A percentile compares a stretch with the other conserved stretches of the same genome.
Evolutionary conservation across 2,329 filamentous ascomycete species (phyloP).

Genomic region (Ophiosphaerella korrae): DNA sequence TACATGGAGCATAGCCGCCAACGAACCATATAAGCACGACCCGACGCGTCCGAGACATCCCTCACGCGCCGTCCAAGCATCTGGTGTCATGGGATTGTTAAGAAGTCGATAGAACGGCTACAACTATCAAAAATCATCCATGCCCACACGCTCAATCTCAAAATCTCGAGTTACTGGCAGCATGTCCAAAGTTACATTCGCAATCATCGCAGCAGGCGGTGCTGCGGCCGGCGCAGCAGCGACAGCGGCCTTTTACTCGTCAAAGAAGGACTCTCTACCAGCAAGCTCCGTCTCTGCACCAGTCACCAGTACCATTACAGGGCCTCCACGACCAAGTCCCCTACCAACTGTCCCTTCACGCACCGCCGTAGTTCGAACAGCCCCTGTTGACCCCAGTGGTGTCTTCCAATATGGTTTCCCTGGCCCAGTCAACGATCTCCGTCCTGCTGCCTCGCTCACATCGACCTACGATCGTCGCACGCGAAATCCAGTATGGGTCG

Average conservation of each 20-base stretch:
- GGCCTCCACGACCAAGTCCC: conserved; percentile 28
- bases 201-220: conserved; percentile 54
- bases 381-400: conserved; percentile 56
- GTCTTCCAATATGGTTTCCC: conserved; percentile 74
- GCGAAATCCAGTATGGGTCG: conserved; percentile 88
- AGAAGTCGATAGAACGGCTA: conserved; percentile 22
- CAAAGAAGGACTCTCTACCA: conserved; percentile 35
- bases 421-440: conserved; percentile 83
- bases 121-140: neutral
- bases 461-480: conserved; percentile 89
- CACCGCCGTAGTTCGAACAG: conserved; percentile 24
- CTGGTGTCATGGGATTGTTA: conserved; percentile 23
- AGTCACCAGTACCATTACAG: conserved; percentile 42
- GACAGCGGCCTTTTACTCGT: conserved; percentile 53
- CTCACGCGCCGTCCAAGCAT: conserved; percentile 41
- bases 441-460: conserved; percentile 74
- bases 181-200: conserved; percentile 59
- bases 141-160: neutral
- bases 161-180: conserved; percentile 10
- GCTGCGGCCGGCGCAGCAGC: conserved; percentile 56
- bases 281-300: conserved; percentile 29
- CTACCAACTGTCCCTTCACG: conserved; percentile 34
- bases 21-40: conserved; percentile 31
- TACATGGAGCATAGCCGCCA: conserved; percentile 28
- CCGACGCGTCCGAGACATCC: conserved; percentile 46